Base-by-base conservation (phyloP, 805 yeast species). In the Candida methanosorbosa region DNA sequence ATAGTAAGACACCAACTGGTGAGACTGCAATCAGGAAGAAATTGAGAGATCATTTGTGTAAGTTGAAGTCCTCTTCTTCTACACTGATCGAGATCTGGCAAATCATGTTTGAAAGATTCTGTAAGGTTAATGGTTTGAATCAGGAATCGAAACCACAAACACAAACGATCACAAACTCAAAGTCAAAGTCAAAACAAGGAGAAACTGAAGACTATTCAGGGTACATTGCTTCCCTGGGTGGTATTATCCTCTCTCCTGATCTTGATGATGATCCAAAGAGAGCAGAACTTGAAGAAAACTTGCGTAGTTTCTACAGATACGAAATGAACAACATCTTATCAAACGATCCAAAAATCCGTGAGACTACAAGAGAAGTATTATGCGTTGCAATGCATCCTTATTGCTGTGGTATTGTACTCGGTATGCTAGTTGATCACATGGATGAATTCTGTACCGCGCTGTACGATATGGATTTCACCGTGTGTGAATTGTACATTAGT, bases 1-100 rank as follows among this genome's bases (percentile, higher is more conserved):
- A 70, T 6, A 87, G 79, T 40, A 70, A 65, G 17, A 70, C 78
- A 2, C 71, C 80, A 27, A 75, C 83, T 1, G 88, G 92, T 20
- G 67, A 78, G 16, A 77, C 80, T 20, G 87, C 94, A 0, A 64
- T 81, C 24, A 87, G 82, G 48, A 81, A 81, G 49, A 70, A 75
- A 38, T 56, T 81, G 34, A 66, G 82, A 49, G 69, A 59, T 29
- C 61, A 56, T 33, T 45, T 65, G 8, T 42, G 54, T 25, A 34
- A 40, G 18, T 24, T 56, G 16, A 44, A 35, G 15, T 55, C 40
- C 38, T 75, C 61, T 39, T 65, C 59, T 33, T 58, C 40, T 9
- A 64, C 71, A 3, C 49, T 70, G 21, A 39, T 65, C 3, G 56
- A 52, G 13, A 61, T 61, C 5, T 70, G 72, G 73, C 44, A 49